Evolutionary conservation across 2,329 filamentous ascomycete genomes (phyloP).

Genomic region (Claviceps pazoutovae): DNA sequence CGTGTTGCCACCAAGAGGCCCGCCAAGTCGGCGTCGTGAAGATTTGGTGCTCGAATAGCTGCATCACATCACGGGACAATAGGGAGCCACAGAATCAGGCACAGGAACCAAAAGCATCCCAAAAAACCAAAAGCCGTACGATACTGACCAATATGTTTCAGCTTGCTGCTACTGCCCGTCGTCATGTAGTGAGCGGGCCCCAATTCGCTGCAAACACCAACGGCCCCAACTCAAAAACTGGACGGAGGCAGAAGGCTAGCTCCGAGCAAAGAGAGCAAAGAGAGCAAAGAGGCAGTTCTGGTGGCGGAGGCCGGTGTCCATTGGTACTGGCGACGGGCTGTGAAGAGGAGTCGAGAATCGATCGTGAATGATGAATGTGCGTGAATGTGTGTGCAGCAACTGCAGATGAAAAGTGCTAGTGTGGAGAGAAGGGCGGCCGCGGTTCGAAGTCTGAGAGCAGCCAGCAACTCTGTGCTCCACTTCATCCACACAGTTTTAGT

Average conservation of each 20-base stretch:
- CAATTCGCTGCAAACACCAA: no score
- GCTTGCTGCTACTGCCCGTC: background rate
- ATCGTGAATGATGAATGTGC: background rate
- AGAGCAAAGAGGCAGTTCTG: no score
- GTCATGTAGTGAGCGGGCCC: background rate
- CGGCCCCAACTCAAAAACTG: no score
- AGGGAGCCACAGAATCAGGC: background rate
- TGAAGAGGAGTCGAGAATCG: background rate
- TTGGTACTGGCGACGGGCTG: background rate
- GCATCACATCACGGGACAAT: background rate
- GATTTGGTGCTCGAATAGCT: background rate
- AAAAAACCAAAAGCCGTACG: background rate
- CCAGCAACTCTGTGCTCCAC: background rate
- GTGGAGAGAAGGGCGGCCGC: background rate
- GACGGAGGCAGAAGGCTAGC: no score
- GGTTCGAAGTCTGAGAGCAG: background rate
- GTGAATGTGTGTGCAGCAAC: background rate
- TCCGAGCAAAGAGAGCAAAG: no score
- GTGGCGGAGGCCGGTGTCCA: no score
- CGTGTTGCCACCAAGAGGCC: no score
- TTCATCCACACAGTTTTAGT: background rate
- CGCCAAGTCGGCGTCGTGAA: no score
- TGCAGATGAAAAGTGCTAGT: background rate
- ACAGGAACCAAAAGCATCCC: background rate
- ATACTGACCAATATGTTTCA: background rate